These are phyloP conservation scores for Asclepias syriaca DNA, from an alignment of 257 asterid species.

Conservation along the genomic window DNA sequence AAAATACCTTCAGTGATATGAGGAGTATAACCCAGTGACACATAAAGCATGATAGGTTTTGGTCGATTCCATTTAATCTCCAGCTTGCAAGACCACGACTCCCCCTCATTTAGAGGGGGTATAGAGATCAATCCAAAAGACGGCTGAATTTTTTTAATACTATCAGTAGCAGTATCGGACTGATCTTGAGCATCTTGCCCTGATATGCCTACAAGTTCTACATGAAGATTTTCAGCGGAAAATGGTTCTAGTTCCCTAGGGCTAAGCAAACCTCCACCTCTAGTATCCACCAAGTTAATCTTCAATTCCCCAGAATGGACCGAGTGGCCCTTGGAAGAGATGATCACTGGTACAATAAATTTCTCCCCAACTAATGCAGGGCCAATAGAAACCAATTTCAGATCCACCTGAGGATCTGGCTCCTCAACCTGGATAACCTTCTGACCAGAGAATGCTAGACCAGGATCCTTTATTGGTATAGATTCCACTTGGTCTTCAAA, in stretches of 20 bases:
- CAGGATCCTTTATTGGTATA: slow-evolving; percentile 78
- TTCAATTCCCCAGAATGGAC: slow-evolving; percentile 89
- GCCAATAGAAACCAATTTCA: slow-evolving; percentile 65
- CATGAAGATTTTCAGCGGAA: slow-evolving; percentile 80
- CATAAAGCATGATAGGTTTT: slow-evolving; percentile 90
- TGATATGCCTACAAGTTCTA: slow-evolving; percentile 73
- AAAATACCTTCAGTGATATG: slow-evolving; percentile 46
- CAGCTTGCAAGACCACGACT: slow-evolving; percentile 83
- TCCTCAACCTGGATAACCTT: slow-evolving; percentile 97
- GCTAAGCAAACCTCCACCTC: slow-evolving; percentile 95
- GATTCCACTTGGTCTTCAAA: slow-evolving; percentile 80
- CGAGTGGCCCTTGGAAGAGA: slow-evolving; percentile 82
- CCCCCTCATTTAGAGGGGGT: slow-evolving; percentile 67
- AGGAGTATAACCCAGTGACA: slow-evolving; percentile 79
- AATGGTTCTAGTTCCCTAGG: slow-evolving; percentile 85
- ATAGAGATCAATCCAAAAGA: slow-evolving; percentile 90
- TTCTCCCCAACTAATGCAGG: slow-evolving; percentile 92
- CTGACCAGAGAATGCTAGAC: slow-evolving; percentile 90
- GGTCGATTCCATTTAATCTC: slow-evolving; percentile 96
- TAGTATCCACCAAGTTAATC: slow-evolving; percentile 92
- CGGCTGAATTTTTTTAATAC: slow-evolving; percentile 79
- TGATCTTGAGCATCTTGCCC: slow-evolving; percentile 40
- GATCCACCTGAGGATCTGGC: slow-evolving; percentile 96
- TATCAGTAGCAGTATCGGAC: slow-evolving; percentile 42
- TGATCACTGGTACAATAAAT: slow-evolving; percentile 75